phyloP scores from a whole-genome alignment of 108 stramenopile species.

The Stephanodiscus minutulus region DNA sequence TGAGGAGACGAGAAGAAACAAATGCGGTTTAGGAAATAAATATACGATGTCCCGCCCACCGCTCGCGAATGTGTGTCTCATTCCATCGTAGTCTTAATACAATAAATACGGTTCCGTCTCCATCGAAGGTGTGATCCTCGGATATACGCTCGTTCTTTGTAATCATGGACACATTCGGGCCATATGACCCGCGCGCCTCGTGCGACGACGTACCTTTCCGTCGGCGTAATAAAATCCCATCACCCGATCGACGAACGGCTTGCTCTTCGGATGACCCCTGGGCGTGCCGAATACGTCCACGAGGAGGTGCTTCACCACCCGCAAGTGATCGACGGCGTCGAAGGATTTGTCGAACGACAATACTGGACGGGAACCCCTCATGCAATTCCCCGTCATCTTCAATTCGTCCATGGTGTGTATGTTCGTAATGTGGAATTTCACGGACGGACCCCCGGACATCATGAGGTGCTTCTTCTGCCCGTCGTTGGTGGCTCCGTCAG shows the following conservation, averaged over 20 bases:
- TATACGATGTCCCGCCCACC: neutral
- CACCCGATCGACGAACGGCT: constrained; percentile 98
- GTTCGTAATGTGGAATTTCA: constrained; percentile 95
- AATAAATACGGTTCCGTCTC: constrained; percentile 57
- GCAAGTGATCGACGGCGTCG: constrained; percentile 62
- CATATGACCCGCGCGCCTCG: too few relatives aligned
- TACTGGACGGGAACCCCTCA: constrained; percentile 94
- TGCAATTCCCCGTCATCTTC: constrained; percentile 96
- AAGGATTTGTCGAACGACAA: constrained; percentile 94
- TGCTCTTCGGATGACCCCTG: constrained; percentile 97
- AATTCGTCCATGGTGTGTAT: constrained; percentile 99
- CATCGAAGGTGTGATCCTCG: constrained; percentile 75
- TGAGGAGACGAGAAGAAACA: constrained; percentile 11
- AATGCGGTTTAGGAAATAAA: neutral
- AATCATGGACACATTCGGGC: constrained; percentile 64
- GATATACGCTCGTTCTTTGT: constrained; percentile 92
- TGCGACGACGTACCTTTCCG: constrained; percentile 90
- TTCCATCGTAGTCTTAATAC: constrained; percentile 89
- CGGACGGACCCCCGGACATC: constrained; percentile 85
- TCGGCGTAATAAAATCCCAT: constrained; percentile 96
- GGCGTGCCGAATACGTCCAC: constrained; percentile 96
- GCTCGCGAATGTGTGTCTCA: constrained; percentile 59
- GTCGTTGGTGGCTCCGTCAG: neutral
- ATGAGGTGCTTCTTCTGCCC: constrained; percentile 31
- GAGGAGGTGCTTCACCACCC: constrained; percentile 92